These are phyloP conservation scores for Leavenworthia alabamica DNA, from an alignment of 345 rosid species.

Conservation along the genomic window DNA sequence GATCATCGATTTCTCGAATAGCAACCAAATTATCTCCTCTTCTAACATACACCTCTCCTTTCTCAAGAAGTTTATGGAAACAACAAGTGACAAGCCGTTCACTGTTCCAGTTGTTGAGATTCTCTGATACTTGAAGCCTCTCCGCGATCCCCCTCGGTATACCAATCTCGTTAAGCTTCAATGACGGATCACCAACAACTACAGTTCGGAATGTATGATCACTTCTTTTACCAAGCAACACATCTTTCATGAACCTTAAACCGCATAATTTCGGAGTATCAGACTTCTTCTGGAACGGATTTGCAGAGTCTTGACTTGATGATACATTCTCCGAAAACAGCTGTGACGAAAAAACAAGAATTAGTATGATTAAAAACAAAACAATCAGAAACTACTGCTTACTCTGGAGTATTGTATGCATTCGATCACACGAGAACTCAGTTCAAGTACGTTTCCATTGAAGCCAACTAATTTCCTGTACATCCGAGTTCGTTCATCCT, in stretches of 20 bases:
- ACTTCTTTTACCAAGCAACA: constrained; percentile 79
- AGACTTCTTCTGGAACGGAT: constrained; percentile 36
- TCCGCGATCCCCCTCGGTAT: constrained; percentile 74
- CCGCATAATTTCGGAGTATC: constrained; percentile 60
- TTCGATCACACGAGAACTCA: constrained; percentile 64
- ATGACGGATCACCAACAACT: constrained; percentile 73
- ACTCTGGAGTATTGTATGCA: constrained; percentile 81
- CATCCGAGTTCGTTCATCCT: constrained; percentile 81
- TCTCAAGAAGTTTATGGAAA: constrained; percentile 50
- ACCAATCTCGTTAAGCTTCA: constrained; percentile 71
- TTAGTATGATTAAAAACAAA: neutral
- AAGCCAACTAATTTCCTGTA: constrained; percentile 69
- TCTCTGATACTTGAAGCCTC: constrained; percentile 67
- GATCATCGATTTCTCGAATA: constrained; percentile 42
- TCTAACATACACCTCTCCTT: constrained; percentile 49
- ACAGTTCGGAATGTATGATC: constrained; percentile 86
- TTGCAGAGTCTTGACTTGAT: constrained; percentile 36
- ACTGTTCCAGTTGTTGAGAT: constrained; percentile 58
- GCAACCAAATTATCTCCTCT: constrained; percentile 53
- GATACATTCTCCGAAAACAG: constrained; percentile 50
- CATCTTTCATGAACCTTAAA: constrained; percentile 81
- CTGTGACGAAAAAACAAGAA: constrained; percentile 29
- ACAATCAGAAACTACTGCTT: constrained; percentile 24
- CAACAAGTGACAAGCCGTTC: constrained; percentile 45
- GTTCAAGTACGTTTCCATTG: constrained; percentile 53